Evolutionary conservation across 1,284 basidiomycete genomes (phyloP).

Genomic region (Mycena sp.): DNA sequence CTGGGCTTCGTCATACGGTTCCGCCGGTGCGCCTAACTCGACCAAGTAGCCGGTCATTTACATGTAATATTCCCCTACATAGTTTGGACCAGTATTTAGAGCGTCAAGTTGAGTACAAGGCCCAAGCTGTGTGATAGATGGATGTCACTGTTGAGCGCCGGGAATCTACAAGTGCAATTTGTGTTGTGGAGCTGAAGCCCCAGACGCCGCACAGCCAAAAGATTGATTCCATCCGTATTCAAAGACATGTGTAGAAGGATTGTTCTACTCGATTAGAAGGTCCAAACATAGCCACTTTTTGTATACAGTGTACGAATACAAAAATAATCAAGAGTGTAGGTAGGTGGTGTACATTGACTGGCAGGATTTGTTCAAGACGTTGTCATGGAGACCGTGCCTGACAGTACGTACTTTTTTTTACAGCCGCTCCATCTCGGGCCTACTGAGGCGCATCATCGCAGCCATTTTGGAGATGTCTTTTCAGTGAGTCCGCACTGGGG

Average conservation of each 20-base stretch:
- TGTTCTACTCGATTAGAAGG: neutral
- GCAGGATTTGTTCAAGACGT: conserved; percentile 2
- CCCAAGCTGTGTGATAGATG: conserved; percentile 20
- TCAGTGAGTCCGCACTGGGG: conserved; percentile 54
- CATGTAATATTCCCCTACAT: conserved; percentile 21
- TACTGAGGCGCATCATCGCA: conserved; percentile 61
- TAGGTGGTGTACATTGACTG: conserved; percentile 7
- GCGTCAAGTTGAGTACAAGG: neutral
- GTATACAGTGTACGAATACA: conserved; percentile 17
- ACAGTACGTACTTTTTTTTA: conserved; percentile 2
- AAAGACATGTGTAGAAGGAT: neutral
- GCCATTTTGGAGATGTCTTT: conserved; percentile 71
- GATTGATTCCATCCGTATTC: conserved; percentile 2
- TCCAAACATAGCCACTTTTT: conserved; percentile 2
- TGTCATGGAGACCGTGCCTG: neutral
- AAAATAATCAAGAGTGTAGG: conserved; percentile 20
- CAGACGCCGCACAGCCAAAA: neutral
- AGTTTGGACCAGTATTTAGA: neutral
- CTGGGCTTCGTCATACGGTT: neutral
- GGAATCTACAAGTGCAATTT: neutral
- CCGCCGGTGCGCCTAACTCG: neutral
- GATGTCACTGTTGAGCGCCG: conserved; percentile 8
- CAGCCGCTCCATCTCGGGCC: neutral
- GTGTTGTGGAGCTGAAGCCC: neutral
- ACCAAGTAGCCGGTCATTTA: neutral